These are phyloP conservation scores for Volvox carteri DNA, from an alignment of 163 green algal genomes.

Conservation along the genomic window DNA sequence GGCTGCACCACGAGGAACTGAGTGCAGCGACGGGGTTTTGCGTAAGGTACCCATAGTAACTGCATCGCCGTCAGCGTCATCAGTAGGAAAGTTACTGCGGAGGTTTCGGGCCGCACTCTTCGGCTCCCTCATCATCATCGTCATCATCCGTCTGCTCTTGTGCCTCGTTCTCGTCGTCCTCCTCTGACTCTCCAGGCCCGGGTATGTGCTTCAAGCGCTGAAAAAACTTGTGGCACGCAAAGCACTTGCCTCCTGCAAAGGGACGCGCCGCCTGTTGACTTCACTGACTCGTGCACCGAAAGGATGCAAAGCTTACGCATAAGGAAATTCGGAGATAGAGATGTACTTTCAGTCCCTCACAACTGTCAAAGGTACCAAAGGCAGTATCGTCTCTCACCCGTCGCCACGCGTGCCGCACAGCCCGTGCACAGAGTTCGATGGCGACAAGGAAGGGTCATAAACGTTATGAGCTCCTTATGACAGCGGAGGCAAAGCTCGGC, in stretches of 20 bases:
- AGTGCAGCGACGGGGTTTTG: too few species aligned
- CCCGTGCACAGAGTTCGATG: slow-evolving; percentile 38
- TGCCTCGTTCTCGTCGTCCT: slow-evolving; percentile 23
- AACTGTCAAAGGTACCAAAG: too few species aligned
- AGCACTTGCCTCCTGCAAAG: slow-evolving; percentile 49
- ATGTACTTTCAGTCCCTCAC: too few species aligned
- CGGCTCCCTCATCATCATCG: slow-evolving; percentile 14
- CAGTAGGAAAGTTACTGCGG: not conserved
- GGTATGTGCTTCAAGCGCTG: slow-evolving; percentile 35
- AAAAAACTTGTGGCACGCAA: slow-evolving; percentile 47
- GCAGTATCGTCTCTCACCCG: slow-evolving; percentile 36
- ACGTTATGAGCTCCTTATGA: slow-evolving; percentile 47
- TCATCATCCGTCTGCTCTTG: slow-evolving; percentile 8
- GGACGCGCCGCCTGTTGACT: too few species aligned
- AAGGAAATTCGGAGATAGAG: too few species aligned
- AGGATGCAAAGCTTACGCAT: too few species aligned
- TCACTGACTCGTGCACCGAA: too few species aligned
- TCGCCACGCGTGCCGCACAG: slow-evolving; percentile 43
- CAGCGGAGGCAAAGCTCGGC: slow-evolving; percentile 42
- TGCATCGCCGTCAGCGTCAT: not conserved
- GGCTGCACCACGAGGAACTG: too few species aligned
- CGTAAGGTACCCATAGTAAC: too few species aligned
- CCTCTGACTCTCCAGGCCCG: slow-evolving; percentile 15
- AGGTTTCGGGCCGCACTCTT: not conserved
- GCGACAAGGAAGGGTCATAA: slow-evolving; percentile 35